Base-by-base conservation (phyloP, 305 asterid species). In the Solanum hybrid region DNA sequence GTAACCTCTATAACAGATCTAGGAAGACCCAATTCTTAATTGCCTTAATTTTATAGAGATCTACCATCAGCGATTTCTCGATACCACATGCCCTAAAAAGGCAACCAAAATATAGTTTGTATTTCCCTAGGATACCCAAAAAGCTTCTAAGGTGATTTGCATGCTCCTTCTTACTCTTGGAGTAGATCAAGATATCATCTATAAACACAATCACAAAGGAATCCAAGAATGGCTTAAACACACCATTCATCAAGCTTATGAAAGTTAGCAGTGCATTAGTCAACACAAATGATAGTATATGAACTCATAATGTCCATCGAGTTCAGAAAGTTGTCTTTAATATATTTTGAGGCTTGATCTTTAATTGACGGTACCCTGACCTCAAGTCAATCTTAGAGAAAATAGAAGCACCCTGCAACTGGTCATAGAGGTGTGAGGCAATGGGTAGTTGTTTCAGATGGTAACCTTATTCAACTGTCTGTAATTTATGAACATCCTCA, bases 381-480 rank as follows among this genome's bases (percentile, higher is more conserved):
- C 5, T 57, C 70, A 57, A 17, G 70, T 57, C 24, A 57, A 20
- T 57, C 70, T 57, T 57, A 57, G 24, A 57, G 70, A 57, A 57
- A 57, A 57, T 57, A 57, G 2, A 57, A 57, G 24, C 24, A 57
- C 11, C 24, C 24, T 20, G 11, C 70, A 57, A 57, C 24, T 57
- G 4, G 24, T 57, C 70, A 57, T 0, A 57, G 24, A 57, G 24
- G 24, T 57, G 2, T 8, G 70, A 57, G 0, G 0, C 24, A 45
- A 20, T 57, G 11, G 10, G 2, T 57, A 57, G 11, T 57, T 57
- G 70, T 57, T 57, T 0, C 2, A 0, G 4, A 57, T 57, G 1
- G 70, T 57, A 57, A 57, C 70, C 24, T 57, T 57, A 17, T 57
- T 57, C 70, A 57, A 57, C 0, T 57, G 2, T 57, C 10, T 57